Conservation (phyloP, 768 basidiomycete species). For the Suillus alpinus region DNA sequence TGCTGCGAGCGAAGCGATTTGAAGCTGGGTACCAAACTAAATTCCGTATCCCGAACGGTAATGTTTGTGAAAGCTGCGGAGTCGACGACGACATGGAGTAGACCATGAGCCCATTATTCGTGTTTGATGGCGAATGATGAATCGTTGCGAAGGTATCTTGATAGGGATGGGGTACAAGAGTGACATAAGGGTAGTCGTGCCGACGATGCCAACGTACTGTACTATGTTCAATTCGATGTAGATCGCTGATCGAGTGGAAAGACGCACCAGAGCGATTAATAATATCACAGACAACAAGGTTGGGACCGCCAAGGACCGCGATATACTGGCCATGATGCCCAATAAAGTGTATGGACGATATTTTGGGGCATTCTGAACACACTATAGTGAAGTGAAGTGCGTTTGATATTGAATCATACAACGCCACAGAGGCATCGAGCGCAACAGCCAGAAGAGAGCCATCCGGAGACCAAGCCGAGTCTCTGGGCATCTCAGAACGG, state of each 20-base stretch:
- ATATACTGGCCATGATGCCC: conserved; percentile 73
- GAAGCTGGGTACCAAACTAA: conserved; percentile 38
- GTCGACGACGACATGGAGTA: conserved; percentile 45
- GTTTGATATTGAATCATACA: conserved; percentile 73
- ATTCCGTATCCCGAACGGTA: conserved; percentile 67
- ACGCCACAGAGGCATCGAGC: conserved; percentile 59
- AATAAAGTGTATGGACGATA: conserved; percentile 57
- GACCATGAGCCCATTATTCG: conserved; percentile 39
- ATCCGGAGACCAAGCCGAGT: conserved; percentile 80
- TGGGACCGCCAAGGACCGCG: conserved; percentile 45
- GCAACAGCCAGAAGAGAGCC: conserved; percentile 80
- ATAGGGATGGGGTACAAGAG: conserved; percentile 52
- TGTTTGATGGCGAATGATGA: conserved; percentile 32
- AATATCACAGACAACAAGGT: conserved; percentile 73
- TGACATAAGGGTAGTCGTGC: conserved; percentile 35
- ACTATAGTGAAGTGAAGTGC: conserved; percentile 58
- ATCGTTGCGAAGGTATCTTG: conserved; percentile 62
- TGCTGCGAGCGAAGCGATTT: conserved; percentile 28
- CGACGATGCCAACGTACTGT: conserved; percentile 62
- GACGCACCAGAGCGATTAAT: conserved; percentile 56
- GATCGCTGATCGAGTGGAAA: not conserved
- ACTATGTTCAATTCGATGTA: not conserved
- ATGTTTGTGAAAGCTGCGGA: conserved; percentile 39
- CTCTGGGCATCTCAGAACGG: conserved; percentile 62
- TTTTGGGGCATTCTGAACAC: conserved; percentile 48